These are phyloP conservation scores for Skeletonema tropicum DNA, from an alignment of 108 stramenopile genomes.

Conservation along the genomic window DNA sequence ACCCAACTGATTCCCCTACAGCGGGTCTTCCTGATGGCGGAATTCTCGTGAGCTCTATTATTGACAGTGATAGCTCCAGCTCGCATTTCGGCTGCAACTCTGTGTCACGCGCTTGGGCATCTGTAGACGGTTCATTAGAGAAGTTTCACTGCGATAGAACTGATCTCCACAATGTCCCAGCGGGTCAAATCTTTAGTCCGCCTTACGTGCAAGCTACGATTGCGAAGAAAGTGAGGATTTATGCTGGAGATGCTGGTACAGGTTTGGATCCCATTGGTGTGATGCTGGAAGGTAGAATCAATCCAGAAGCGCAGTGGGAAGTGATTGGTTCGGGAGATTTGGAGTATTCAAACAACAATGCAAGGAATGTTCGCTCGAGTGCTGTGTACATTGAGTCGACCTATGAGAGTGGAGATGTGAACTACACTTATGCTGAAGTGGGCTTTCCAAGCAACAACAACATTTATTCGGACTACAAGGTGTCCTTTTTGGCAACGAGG, in stretches of 20 bases:
- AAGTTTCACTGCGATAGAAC: slow-evolving; percentile 14
- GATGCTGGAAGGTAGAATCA: background rate
- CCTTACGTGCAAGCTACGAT: slow-evolving; percentile 14
- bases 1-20: background rate
- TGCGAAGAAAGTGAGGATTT: slow-evolving; percentile 11
- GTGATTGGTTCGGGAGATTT: background rate
- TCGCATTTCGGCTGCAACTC: background rate
- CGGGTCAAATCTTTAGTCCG: slow-evolving; percentile 7
- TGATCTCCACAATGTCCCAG: background rate
- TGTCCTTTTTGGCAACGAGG: slow-evolving; percentile 9
- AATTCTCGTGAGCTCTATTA: too few species aligned
- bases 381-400: slow-evolving; percentile 22
- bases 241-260: background rate
- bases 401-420: slow-evolving; percentile 21
- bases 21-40: background rate
- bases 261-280: background rate
- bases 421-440: slow-evolving; percentile 8
- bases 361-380: background rate
- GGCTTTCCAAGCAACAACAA: slow-evolving; percentile 19
- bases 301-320: slow-evolving; percentile 1
- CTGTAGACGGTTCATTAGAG: slow-evolving; percentile 1
- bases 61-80: background rate
- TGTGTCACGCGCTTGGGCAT: background rate
- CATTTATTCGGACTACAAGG: slow-evolving; percentile 25
- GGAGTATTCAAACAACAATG: background rate